These are phyloP conservation scores for Trypanosoma cruzi DNA, from an alignment of 208 protist species.

Conservation along the genomic window DNA sequence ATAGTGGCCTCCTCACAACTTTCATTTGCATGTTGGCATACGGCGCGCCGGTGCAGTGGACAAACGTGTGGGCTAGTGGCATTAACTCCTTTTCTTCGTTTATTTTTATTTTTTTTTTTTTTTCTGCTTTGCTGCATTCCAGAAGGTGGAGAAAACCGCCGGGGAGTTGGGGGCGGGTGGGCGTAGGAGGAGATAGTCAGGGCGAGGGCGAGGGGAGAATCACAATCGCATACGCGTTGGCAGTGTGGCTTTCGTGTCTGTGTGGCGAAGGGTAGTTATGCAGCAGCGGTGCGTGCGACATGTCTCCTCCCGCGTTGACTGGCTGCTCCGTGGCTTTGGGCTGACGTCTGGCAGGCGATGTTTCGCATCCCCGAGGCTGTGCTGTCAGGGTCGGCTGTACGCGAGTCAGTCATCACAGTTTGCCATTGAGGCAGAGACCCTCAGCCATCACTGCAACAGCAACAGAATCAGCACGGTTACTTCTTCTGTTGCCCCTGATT, in stretches of 20 bases:
- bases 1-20: no score
- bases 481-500: not conserved
- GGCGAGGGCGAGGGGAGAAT: not conserved
- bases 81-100: conserved; percentile 19
- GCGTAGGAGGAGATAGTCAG: not conserved
- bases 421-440: not conserved
- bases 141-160: not conserved
- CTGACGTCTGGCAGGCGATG: not conserved
- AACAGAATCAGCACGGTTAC: not conserved
- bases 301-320: not conserved
- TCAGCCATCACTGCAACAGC: not conserved
- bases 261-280: not conserved
- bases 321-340: not conserved
- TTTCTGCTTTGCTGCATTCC: not conserved
- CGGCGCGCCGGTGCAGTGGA: no score
- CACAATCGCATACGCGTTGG: not conserved
- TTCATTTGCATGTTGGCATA: no score
- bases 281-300: conserved; percentile 3
- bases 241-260: not conserved
- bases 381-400: not conserved
- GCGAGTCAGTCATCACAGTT: not conserved
- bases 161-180: not conserved
- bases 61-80: not conserved
- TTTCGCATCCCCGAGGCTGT: not conserved
- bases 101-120: conserved; percentile 18